Conservation (phyloP, 306 rosid species). For the Nissolia schottii region DNA sequence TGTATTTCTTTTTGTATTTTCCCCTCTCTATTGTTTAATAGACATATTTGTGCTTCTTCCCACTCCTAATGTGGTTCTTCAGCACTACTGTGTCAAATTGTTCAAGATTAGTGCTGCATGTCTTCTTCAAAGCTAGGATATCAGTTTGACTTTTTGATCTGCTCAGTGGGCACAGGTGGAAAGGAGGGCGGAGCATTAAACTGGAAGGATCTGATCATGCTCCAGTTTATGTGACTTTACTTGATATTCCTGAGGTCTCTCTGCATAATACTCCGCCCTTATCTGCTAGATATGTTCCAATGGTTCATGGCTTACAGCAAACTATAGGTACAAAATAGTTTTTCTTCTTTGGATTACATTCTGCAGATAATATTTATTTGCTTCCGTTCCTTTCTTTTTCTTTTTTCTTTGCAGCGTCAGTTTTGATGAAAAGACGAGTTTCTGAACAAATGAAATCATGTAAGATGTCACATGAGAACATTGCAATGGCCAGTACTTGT, state of each 20-base stretch:
- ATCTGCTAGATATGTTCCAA: slow-evolving; percentile 83
- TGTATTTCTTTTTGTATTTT: background rate
- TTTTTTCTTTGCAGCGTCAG: slow-evolving; percentile 53
- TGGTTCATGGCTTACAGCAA: slow-evolving; percentile 80
- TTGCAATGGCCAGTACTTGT: slow-evolving; percentile 15
- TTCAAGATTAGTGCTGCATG: slow-evolving; percentile 14
- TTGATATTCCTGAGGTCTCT: slow-evolving; percentile 56
- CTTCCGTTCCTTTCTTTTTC: slow-evolving; percentile 12
- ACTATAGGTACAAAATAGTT: slow-evolving; percentile 56
- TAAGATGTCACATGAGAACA: slow-evolving; percentile 9
- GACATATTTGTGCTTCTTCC: background rate
- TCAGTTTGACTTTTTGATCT: slow-evolving; percentile 17
- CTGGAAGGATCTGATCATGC: slow-evolving; percentile 99
- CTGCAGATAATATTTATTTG: background rate
- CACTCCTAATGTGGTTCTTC: slow-evolving; percentile 7
- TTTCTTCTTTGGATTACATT: slow-evolving; percentile 17
- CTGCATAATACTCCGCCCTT: slow-evolving; percentile 73
- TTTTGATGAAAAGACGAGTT: slow-evolving; percentile 53
- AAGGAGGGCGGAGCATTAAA: slow-evolving; percentile 65
- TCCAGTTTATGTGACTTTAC: slow-evolving; percentile 62
- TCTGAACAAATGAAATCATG: slow-evolving; percentile 19
- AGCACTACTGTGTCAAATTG: background rate
- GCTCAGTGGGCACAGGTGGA: slow-evolving; percentile 58
- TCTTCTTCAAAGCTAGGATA: background rate
- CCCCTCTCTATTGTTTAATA: background rate